A percentile compares a stretch with the other conserved stretches of the same genome.
phyloP scores from a whole-genome alignment of 331 rosid genomes.

The Rosa hybrid region DNA sequence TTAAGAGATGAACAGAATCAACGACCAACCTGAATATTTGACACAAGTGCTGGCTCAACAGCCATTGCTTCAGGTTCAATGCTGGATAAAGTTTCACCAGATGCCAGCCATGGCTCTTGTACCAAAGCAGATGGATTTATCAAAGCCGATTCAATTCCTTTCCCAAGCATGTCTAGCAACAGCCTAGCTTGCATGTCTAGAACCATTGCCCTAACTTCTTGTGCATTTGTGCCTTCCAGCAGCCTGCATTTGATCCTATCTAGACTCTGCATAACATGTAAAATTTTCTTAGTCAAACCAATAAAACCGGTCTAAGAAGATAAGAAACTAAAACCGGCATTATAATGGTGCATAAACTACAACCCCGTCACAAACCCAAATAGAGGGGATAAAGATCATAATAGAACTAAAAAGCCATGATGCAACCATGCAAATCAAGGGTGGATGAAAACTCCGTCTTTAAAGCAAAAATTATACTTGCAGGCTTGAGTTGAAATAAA shows the following conservation, averaged over 20 bases:
- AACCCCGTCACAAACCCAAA: background rate
- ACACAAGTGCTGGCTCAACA: conserved; percentile 73
- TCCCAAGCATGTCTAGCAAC: conserved; percentile 95
- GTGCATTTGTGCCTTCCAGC: conserved; percentile 92
- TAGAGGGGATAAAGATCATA: background rate
- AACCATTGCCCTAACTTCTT: conserved; percentile 96
- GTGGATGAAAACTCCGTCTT: background rate
- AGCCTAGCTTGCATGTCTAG: conserved; percentile 98
- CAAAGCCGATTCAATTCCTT: conserved; percentile 93
- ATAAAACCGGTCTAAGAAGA: conserved; percentile 12
- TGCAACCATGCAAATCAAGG: background rate
- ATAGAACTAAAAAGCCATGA: background rate
- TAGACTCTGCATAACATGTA: conserved; percentile 63
- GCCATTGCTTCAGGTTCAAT: conserved; percentile 80
- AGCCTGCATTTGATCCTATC: conserved; percentile 95
- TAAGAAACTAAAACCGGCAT: background rate
- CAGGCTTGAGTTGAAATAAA: background rate
- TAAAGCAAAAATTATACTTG: background rate
- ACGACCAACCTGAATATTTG: conserved; percentile 65
- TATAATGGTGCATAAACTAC: background rate
- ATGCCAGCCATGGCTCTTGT: conserved; percentile 80
- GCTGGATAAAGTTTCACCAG: conserved; percentile 61
- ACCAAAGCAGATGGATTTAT: conserved; percentile 77
- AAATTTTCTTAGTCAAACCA: conserved; percentile 16
- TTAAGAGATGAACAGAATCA: conserved; percentile 10